Evolutionary conservation across 805 yeast genomes (phyloP).

Genomic region (Ogataea haglerorum): DNA sequence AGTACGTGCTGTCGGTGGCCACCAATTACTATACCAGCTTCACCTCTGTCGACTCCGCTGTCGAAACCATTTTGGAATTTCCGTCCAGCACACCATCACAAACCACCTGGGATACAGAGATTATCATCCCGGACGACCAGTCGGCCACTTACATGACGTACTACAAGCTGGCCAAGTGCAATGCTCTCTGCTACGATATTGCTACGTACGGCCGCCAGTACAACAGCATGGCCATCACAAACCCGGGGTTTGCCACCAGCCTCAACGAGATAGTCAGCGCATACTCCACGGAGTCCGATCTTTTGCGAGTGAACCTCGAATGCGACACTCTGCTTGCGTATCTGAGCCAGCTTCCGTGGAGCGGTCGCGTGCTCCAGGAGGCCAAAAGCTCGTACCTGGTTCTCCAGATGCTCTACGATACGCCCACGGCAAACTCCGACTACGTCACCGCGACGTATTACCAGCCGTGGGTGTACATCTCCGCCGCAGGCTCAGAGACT

Average conservation of each 20-base stretch:
- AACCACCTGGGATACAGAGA: constrained; percentile 9
- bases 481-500: background rate
- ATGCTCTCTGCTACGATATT: constrained; percentile 10
- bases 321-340: constrained; percentile 6
- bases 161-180: constrained; percentile 12
- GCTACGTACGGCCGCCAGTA: constrained; percentile 9
- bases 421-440: constrained; percentile 1
- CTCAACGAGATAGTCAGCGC: constrained; percentile 1
- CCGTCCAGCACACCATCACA: background rate
- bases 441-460: constrained; percentile 6
- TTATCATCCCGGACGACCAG: constrained; percentile 6
- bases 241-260: constrained; percentile 6
- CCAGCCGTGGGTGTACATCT: constrained; percentile 9
- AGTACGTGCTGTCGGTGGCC: constrained; percentile 2
- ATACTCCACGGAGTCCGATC: constrained; percentile 5
- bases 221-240: constrained; percentile 8
- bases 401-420: constrained; percentile 4
- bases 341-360: constrained; percentile 7
- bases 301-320: constrained; percentile 2
- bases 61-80: background rate
- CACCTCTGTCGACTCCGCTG: constrained; percentile 4
- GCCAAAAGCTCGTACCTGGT: constrained; percentile 9
- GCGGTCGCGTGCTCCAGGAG: constrained; percentile 6
- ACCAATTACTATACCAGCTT: constrained; percentile 5
- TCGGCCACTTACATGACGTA: constrained; percentile 1